Evolutionary conservation across 345 rosid genomes (phyloP).

Genomic region (Melaleuca quinquenervia): DNA sequence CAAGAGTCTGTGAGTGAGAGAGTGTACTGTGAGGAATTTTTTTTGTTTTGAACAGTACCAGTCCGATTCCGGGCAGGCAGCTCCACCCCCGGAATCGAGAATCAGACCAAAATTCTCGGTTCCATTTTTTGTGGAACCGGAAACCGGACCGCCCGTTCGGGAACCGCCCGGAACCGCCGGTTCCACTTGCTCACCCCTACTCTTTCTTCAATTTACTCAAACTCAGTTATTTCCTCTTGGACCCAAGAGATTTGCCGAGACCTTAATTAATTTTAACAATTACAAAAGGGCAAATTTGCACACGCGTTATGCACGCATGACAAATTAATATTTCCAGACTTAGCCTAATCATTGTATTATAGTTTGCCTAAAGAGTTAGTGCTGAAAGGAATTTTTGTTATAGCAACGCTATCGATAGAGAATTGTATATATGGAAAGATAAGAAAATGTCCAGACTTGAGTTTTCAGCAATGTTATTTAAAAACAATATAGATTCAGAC

Average conservation of each 20-base stretch:
- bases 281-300: background rate
- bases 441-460: background rate
- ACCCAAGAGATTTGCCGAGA: background rate
- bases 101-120: too few relatives aligned
- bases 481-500: background rate
- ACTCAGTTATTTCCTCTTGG: background rate
- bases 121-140: too few relatives aligned
- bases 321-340: background rate
- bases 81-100: too few relatives aligned
- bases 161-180: too few relatives aligned
- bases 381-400: background rate
- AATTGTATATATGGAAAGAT: background rate
- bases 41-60: too few relatives aligned
- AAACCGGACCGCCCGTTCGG: too few relatives aligned
- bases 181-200: too few relatives aligned
- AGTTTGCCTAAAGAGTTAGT: background rate
- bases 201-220: background rate
- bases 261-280: background rate
- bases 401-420: background rate
- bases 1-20: too few relatives aligned
- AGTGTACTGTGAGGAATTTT: too few relatives aligned
- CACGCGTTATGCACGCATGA: background rate
- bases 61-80: too few relatives aligned
- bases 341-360: background rate
- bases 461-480: background rate